These are phyloP conservation scores for Phytophthora crassamura DNA, from an alignment of 352 stramenopile genomes.

Conservation along the genomic window DNA sequence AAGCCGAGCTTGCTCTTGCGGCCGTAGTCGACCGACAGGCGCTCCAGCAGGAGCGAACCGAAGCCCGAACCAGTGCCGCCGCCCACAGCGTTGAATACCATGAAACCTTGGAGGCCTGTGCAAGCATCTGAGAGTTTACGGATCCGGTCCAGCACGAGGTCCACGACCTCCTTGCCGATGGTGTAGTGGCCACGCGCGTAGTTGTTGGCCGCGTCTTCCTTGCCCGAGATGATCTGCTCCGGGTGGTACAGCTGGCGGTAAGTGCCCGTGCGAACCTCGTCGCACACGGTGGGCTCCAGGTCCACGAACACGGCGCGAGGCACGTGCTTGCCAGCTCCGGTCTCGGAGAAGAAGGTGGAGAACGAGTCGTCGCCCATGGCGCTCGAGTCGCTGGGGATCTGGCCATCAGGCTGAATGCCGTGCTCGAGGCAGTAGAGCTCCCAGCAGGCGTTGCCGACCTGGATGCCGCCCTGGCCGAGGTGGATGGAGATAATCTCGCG, in stretches of 20 bases:
- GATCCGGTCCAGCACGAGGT: slow-evolving; percentile 97
- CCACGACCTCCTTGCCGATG: slow-evolving; percentile 97
- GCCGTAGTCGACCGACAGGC: slow-evolving; percentile 97
- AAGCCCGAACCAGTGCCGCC: slow-evolving; percentile 98
- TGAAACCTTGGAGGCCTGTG: slow-evolving; percentile 98
- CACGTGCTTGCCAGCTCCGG: slow-evolving; percentile 96
- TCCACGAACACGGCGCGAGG: slow-evolving; percentile 98
- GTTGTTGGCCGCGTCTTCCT: slow-evolving; percentile 96
- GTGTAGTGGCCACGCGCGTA: slow-evolving; percentile 95
- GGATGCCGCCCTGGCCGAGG: slow-evolving; percentile 92
- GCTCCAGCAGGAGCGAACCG: slow-evolving; percentile 96
- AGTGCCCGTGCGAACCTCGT: slow-evolving; percentile 96
- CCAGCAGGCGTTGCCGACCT: slow-evolving; percentile 89
- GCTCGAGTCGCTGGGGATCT: slow-evolving; percentile 64
- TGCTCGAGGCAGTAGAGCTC: slow-evolving; percentile 92
- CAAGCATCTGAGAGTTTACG: slow-evolving; percentile 98
- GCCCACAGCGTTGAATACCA: slow-evolving; percentile 98
- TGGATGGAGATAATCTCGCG: slow-evolving; percentile 97
- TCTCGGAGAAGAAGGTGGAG: slow-evolving; percentile 97
- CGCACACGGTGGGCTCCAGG: slow-evolving; percentile 97
- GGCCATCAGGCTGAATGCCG: slow-evolving; percentile 92
- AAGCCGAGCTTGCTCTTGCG: slow-evolving; percentile 99
- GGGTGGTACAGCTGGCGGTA: slow-evolving; percentile 98
- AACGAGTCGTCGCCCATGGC: slow-evolving; percentile 81
- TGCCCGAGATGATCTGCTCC: slow-evolving; percentile 99